Conservation (phyloP, 768 basidiomycete species). For the Lactifluus pinguis region DNA sequence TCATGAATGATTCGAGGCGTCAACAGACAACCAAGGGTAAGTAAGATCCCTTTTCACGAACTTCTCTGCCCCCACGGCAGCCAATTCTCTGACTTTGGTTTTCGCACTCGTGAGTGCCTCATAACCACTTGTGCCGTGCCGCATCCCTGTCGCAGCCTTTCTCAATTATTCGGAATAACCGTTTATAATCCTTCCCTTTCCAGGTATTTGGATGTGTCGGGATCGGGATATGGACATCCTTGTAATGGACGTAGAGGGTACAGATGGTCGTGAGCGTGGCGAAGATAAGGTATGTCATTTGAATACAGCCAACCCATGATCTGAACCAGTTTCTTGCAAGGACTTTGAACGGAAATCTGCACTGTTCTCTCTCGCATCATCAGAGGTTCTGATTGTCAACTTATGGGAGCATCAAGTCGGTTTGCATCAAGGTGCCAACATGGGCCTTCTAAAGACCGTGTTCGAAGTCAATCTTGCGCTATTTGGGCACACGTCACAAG, state of each 20-base stretch:
- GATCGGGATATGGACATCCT: constrained; percentile 78
- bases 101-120: not conserved
- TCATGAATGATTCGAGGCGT: constrained; percentile 90
- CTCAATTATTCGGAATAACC: not conserved
- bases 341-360: constrained; percentile 99
- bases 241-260: constrained; percentile 99
- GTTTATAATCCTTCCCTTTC: not conserved
- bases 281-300: constrained; percentile 73
- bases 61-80: not conserved
- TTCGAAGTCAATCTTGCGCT: constrained; percentile 95
- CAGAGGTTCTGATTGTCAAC: constrained; percentile 92
- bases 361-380: constrained; percentile 91
- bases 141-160: not conserved
- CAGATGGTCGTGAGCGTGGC: constrained; percentile 95
- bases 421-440: constrained; percentile 96
- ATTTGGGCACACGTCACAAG: constrained; percentile 70
- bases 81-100: not conserved
- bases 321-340: constrained; percentile 27
- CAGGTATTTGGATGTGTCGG: constrained; percentile 99
- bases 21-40: constrained; percentile 97
- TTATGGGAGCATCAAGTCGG: constrained; percentile 99
- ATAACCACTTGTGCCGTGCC: no score
- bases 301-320: not conserved
- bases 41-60: constrained; percentile 9
- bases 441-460: constrained; percentile 97